phyloP scores from a whole-genome alignment of 306 rosid species.

The Gillenia trifoliata region DNA sequence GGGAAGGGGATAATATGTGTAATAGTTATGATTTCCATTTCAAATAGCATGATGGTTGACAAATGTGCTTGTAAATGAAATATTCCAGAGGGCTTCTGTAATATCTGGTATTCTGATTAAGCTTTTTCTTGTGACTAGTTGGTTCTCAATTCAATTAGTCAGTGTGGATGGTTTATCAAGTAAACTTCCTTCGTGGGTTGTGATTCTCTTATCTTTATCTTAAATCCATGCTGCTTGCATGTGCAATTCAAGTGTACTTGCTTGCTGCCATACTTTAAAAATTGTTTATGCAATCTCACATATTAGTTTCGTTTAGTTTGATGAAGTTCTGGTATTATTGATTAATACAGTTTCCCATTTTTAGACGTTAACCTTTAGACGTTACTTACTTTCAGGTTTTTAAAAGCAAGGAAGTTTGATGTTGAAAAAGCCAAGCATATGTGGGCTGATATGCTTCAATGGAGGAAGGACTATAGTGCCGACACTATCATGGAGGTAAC shows the following conservation, averaged over 20 bases:
- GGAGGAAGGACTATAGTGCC: conserved; percentile 83
- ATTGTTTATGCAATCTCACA: not conserved
- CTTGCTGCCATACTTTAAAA: not conserved
- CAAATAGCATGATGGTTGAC: not conserved
- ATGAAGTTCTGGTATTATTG: not conserved
- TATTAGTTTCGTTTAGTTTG: conserved; percentile 1
- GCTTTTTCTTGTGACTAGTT: not conserved
- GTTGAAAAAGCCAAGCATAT: conserved; percentile 85
- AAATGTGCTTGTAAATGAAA: not conserved
- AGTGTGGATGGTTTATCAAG: not conserved
- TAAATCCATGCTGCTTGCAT: not conserved
- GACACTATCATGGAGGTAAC: conserved; percentile 78
- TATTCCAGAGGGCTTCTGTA: not conserved
- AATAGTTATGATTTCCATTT: not conserved
- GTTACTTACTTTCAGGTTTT: conserved; percentile 47
- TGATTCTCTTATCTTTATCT: not conserved
- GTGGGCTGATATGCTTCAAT: conserved; percentile 95
- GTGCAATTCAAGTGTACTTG: too few species aligned
- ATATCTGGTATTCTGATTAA: not conserved
- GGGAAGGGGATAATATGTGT: not conserved
- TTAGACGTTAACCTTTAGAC: not conserved
- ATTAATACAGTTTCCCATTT: not conserved
- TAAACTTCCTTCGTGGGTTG: not conserved
- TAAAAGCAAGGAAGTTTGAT: conserved; percentile 94
- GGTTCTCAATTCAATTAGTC: not conserved